phyloP scores from a whole-genome alignment of 2,329 filamentous ascomycete species.

The Colletotrichum eleusines region DNA sequence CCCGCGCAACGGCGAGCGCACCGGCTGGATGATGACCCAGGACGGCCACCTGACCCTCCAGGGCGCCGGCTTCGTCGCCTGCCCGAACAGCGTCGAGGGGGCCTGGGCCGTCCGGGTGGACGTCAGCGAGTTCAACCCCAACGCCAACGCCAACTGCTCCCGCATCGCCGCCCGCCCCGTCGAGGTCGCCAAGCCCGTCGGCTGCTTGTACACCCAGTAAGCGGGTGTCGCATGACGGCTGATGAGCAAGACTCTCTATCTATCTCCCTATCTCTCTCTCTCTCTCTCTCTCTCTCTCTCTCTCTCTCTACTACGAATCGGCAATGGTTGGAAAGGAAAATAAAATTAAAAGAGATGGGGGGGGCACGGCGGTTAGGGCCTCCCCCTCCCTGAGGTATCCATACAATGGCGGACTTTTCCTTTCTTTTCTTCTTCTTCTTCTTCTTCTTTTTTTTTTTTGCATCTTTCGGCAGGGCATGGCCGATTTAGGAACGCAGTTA shows the following conservation, averaged over 20 bases:
- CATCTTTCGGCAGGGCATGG: constrained; percentile 9
- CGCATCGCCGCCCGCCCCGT: constrained; percentile 51
- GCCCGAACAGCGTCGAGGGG: constrained; percentile 59
- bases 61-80: constrained; percentile 62
- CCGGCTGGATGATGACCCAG: constrained; percentile 61
- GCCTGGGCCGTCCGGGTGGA: constrained; percentile 57
- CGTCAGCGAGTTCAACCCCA: constrained; percentile 51
- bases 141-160: constrained; percentile 53
- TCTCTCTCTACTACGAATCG: background rate
- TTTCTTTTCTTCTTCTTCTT: no score
- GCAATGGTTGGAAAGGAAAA: background rate
- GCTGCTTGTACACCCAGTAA: constrained; percentile 52
- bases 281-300: background rate
- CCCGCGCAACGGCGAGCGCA: constrained; percentile 58
- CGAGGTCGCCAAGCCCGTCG: constrained; percentile 48
- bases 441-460: background rate
- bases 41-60: constrained; percentile 60
- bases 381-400: constrained; percentile 13
- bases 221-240: background rate
- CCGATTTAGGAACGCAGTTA: background rate
- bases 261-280: background rate
- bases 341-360: background rate
- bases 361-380: constrained; percentile 6
- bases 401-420: constrained; percentile 18
- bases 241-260: background rate